Conservation (phyloP, 2,329 filamentous ascomycete species). For the Colletotrichum truncatum region DNA sequence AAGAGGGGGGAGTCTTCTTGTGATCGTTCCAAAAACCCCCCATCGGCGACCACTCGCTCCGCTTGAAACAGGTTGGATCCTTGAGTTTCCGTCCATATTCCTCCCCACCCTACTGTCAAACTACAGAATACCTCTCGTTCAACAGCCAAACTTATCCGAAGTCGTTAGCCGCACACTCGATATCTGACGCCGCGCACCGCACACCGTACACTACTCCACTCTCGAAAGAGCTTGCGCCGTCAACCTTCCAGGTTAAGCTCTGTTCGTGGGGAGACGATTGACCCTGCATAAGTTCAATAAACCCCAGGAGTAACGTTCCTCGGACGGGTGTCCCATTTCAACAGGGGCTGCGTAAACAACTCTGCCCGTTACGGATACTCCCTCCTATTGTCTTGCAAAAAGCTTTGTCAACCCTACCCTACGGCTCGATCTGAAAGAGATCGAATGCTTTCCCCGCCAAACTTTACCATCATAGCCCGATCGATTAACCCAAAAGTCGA, state of each 20-base stretch:
- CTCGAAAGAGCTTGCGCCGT: neutral
- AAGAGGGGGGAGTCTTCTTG: too few relatives aligned
- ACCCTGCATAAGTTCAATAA: conserved; percentile 5
- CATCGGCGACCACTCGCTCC: neutral
- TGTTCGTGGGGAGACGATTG: neutral
- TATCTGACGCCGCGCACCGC: neutral
- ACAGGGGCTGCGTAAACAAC: neutral
- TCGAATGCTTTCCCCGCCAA: neutral
- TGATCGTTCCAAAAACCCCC: too few relatives aligned
- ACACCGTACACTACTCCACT: neutral
- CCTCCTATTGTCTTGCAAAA: neutral
- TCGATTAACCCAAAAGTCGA: conserved; percentile 23
- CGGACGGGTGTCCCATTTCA: neutral
- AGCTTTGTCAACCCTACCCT: neutral
- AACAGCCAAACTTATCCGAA: too few relatives aligned
- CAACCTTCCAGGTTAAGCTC: conserved; percentile 19
- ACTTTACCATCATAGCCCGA: conserved; percentile 11
- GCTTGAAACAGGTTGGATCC: too few relatives aligned
- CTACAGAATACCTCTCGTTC: too few relatives aligned
- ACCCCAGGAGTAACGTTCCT: neutral
- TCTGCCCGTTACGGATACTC: neutral
- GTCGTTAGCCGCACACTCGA: too few relatives aligned
- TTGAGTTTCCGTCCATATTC: too few relatives aligned
- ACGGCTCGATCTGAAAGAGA: neutral
- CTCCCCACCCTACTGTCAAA: too few relatives aligned